Percentiles rank a stretch among this genome's conserved stretches.
Evolutionary conservation across 2,329 filamentous ascomycete genomes (phyloP).

Genomic region (Chalaropsis ovoidea): DNA sequence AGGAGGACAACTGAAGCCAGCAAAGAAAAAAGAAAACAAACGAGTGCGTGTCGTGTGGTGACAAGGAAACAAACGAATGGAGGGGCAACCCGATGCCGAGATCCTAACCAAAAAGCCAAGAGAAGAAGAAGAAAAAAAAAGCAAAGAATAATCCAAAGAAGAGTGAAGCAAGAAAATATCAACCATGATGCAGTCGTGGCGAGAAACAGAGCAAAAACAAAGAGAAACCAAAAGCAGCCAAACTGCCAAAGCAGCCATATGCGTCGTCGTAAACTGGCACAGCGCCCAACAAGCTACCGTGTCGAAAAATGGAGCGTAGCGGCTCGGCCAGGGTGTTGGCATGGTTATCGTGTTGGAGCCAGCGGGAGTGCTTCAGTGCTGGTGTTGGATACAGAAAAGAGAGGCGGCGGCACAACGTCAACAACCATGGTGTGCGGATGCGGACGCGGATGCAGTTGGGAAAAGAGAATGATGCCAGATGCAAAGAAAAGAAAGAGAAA

Average conservation of each 20-base stretch:
- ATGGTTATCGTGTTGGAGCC: not conserved
- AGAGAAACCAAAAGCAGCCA: not conserved
- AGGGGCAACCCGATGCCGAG: not conserved
- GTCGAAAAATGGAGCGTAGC: too few species aligned
- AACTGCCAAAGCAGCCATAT: not conserved
- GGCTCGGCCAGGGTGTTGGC: not conserved
- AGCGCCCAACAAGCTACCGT: too few species aligned
- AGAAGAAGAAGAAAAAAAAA: not conserved
- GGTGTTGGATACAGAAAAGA: not conserved
- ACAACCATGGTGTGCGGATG: not conserved
- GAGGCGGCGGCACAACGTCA: not conserved
- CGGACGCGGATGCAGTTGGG: too few species aligned
- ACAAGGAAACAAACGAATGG: not conserved
- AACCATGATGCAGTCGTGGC: not conserved
- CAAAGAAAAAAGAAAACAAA: not conserved
- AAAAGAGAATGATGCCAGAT: not conserved
- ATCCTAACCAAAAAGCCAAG: slow-evolving; percentile 7
- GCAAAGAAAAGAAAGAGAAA: not conserved
- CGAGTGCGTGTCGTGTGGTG: not conserved
- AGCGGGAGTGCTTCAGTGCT: not conserved
- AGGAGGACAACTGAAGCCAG: not conserved
- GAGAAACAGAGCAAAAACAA: not conserved
- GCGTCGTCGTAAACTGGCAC: not conserved
- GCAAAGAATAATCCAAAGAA: slow-evolving; percentile 5
- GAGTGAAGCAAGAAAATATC: not conserved